These are phyloP conservation scores for Monosporascus cannonballus DNA, from an alignment of 2,329 filamentous ascomycete genomes.

Conservation along the genomic window DNA sequence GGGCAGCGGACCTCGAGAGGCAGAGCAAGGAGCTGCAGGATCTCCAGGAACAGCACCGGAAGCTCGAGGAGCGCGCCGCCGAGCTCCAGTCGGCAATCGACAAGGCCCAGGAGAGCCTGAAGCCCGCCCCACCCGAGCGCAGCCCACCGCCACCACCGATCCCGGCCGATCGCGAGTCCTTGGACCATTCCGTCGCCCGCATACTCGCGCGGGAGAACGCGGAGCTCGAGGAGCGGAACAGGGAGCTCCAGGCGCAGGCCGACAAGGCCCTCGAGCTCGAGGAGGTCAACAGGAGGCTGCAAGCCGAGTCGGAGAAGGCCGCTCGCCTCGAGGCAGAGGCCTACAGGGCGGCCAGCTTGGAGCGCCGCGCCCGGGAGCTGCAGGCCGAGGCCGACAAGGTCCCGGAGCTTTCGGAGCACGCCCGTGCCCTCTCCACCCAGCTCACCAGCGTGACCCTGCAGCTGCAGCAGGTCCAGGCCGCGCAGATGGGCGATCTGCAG, in stretches of 20 bases:
- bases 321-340: no score
- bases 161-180: not conserved
- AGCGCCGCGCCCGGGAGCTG: conserved; percentile 14
- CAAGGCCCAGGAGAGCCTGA: conserved; percentile 1
- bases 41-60: conserved; percentile 18
- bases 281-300: not conserved
- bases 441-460: conserved; percentile 8
- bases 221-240: conserved; percentile 1
- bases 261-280: not conserved
- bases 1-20: conserved; percentile 6
- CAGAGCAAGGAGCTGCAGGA: conserved; percentile 19
- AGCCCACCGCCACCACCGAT: not conserved
- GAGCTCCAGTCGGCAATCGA: conserved; percentile 10
- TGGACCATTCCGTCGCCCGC: not conserved
- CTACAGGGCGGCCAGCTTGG: conserved; percentile 10
- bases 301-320: not conserved
- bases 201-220: conserved; percentile 1
- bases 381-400: conserved; percentile 13
- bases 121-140: not conserved
- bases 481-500: conserved; percentile 15
- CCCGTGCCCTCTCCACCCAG: conserved; percentile 12
- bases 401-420: conserved; percentile 13
- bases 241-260: conserved; percentile 4
- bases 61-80: conserved; percentile 13
- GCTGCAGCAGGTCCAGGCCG: conserved; percentile 7